A percentile compares a stretch with the other conserved stretches of the same genome.
phyloP scores from a whole-genome alignment of 176 grass and related monocot genomes.

The Microstegium vimineum region DNA sequence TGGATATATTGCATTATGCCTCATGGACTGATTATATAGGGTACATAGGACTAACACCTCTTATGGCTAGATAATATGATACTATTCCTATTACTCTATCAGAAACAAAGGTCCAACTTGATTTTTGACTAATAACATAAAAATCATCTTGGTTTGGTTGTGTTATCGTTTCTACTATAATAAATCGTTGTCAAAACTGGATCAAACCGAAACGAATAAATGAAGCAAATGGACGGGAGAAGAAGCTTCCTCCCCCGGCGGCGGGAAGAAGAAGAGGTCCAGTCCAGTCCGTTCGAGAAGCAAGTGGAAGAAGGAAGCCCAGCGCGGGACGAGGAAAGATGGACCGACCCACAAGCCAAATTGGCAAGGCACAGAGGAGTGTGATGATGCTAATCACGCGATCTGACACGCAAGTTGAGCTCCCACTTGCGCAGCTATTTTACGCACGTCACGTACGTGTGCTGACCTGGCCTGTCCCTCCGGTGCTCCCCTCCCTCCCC shows the following conservation, averaged over 20 bases:
- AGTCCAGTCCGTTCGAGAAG: not conserved
- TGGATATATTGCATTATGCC: too few species aligned
- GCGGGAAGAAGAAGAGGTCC: not conserved
- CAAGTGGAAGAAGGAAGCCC: conserved; percentile 14
- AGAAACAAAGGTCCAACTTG: too few species aligned
- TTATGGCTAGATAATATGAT: too few species aligned
- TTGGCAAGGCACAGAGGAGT: too few species aligned
- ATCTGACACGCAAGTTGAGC: not conserved
- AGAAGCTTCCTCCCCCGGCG: not conserved
- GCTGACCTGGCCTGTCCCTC: conserved; percentile 22
- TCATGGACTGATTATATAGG: too few species aligned
- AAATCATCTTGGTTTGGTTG: not conserved
- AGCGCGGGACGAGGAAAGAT: too few species aligned
- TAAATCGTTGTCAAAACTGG: not conserved
- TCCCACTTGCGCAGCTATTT: conserved; percentile 16
- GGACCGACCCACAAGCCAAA: not conserved
- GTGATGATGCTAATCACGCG: conserved; percentile 19
- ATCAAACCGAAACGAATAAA: not conserved
- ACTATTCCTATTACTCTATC: too few species aligned
- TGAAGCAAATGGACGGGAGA: not conserved
- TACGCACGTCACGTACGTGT: conserved; percentile 3
- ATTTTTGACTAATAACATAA: not conserved
- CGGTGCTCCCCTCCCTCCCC: not conserved
- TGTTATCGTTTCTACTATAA: not conserved
- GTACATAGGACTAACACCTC: too few species aligned